Base-by-base conservation (phyloP, 108 stramenopile species). In the Cyclotella choctawhatcheeana region DNA sequence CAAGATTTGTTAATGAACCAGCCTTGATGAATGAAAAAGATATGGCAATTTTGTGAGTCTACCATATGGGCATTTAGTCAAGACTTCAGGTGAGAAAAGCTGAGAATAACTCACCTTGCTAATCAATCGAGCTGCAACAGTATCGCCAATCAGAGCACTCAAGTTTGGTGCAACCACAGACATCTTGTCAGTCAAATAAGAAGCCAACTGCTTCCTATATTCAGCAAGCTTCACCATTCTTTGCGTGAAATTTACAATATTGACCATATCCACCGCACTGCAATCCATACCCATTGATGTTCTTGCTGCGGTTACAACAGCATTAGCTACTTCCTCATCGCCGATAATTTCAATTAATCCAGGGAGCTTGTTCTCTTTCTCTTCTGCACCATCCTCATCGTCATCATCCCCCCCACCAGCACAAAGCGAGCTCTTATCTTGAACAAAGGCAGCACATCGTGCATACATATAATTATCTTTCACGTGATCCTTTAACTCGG, bases 211-310 rank as follows among this genome's bases (percentile, higher is more conserved):
- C 78, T 93, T 97, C 30, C 99, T 84, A 81, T 90, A 99, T 58
- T 97, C 96, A 26, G 98, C 98, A 53, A 99, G 80, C 71, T 96
- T 93, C 37, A 99, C 97, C 96, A 99, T 97, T 34, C 98, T 89
- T 50, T 96, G 86, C 16, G 98, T 97, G 78, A 99, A 99, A 52
- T 93, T 94, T 52, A 96, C 73, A 81, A 99, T 96, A 71, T 98
- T 98, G 29, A 94, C 71, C 97, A 99, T 98, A 82, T 99, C 99
- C 8, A 96, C 75, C n/a, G 87, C 89, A 65, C 92, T 93, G 73
- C 95, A 95, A 65, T 98, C 98, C 96, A 99, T 98, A 58, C 99
- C 99, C 98, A 99, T 99, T 63, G 96, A 97, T 30, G 92, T 89
- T 7, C 79, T 71, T 3, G 99, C 97, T 2, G 98, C 97, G 32